Evolutionary conservation across 179 eudicot genomes (phyloP), one percentile per base, ranked within the genome.

Genomic region (Beta corolliflora): DNA sequence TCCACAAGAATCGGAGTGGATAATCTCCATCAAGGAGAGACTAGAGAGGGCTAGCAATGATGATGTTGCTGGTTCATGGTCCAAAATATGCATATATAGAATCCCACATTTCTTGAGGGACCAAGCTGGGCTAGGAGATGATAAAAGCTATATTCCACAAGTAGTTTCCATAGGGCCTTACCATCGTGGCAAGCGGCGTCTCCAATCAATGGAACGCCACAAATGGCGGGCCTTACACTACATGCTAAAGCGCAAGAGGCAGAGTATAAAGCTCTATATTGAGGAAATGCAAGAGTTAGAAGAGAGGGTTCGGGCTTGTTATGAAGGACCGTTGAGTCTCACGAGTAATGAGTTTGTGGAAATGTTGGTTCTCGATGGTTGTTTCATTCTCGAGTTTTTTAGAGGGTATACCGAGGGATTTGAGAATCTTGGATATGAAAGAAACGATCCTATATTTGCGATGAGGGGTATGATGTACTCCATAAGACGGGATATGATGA

Each of bases 401-500:
- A 87, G 91, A 21, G 99, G 99, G 0, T 92, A 89, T 3, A 83
- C 86, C 0, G 91, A 85, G 25, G 98, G 94, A 14, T 93, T 95
- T 79, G 85, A 79, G 81, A 81, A 73, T 10, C 88, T 95, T 0
- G 98, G 97, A 0, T 95, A 91, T 74, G 88, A 93, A 0, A 84
- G 95, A 58, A 91, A 89, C 52, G 98, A 95, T 58, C 98, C 97
- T 0, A 79, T 95, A 3, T 93, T 95, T 66, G 94, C 97, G 0
- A 91, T 93, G 97, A 83, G 98, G 31, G 92, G 96, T 1, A 88
- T 91, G 23, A 91, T 93, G 96, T 93, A 94, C 75, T 93, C 94
- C 7, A 89, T 94, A 36, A 89, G 91, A 69, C 52, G 97, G 10
- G 98, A 93, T 83, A 92, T 94, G 98, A 92, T 94, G 54, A 94